These are phyloP conservation scores for Aquilaria sinensis DNA, from an alignment of 345 rosid genomes.

Conservation along the genomic window DNA sequence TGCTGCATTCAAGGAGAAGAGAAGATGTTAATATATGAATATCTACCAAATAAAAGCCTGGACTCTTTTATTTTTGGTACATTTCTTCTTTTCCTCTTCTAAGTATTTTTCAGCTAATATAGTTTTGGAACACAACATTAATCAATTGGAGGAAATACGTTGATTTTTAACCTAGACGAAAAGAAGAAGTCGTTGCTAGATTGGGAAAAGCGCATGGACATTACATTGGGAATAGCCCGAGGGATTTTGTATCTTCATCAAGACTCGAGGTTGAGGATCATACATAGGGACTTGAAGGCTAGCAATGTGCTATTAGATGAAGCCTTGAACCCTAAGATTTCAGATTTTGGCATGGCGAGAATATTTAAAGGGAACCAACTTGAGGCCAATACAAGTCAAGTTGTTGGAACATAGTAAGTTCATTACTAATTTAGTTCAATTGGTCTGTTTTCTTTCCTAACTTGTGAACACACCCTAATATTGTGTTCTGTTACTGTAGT, in stretches of 20 bases:
- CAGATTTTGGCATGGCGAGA: slow-evolving; percentile 67
- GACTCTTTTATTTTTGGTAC: slow-evolving; percentile 48
- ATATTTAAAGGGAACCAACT: slow-evolving; percentile 45
- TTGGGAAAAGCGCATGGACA: slow-evolving; percentile 52
- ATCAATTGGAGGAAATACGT: neutral
- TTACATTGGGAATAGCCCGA: slow-evolving; percentile 52
- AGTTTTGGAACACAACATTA: too few relatives aligned
- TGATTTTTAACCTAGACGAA: slow-evolving; percentile 23
- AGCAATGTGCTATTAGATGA: slow-evolving; percentile 55
- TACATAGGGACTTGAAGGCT: slow-evolving; percentile 66
- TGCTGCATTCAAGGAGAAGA: slow-evolving; percentile 51
- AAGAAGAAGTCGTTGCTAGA: slow-evolving; percentile 24
- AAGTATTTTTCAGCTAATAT: neutral
- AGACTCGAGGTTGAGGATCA: slow-evolving; percentile 68
- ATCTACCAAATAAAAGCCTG: slow-evolving; percentile 54
- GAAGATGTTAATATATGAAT: slow-evolving; percentile 59
- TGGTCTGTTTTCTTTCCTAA: neutral
- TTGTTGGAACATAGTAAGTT: slow-evolving; percentile 71
- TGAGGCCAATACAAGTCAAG: slow-evolving; percentile 42
- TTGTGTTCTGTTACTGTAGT: slow-evolving; percentile 17
- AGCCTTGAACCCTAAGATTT: slow-evolving; percentile 47
- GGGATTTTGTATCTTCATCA: slow-evolving; percentile 72
- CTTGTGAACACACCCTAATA: too few relatives aligned
- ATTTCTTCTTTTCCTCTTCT: slow-evolving; percentile 9
- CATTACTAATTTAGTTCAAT: neutral